These are phyloP conservation scores for Xeromyces bisporus DNA, from an alignment of 495 filamentous ascomycete genomes.

Conservation along the genomic window DNA sequence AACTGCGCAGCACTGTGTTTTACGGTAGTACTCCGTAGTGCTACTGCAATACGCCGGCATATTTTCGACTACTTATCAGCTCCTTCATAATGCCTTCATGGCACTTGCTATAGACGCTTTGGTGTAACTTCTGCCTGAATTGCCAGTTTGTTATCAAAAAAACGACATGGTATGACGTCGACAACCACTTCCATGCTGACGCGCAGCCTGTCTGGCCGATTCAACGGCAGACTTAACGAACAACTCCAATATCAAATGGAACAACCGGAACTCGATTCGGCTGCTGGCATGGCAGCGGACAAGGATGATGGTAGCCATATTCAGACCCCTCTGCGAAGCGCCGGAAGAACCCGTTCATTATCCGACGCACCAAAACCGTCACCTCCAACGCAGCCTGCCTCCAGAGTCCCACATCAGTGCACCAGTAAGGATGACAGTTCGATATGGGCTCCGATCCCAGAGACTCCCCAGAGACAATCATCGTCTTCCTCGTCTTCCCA, in stretches of 20 bases:
- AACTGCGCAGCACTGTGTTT: no score
- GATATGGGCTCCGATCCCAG: constrained; percentile 35
- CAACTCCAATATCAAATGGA: constrained; percentile 18
- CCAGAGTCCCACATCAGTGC: constrained; percentile 14
- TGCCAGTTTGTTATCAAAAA: no score
- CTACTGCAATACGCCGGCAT: no score
- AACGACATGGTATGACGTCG: constrained; percentile 6
- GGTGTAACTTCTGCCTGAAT: no score
- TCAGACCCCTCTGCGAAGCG: constrained; percentile 10
- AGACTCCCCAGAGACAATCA: constrained; percentile 47
- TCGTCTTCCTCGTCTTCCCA: constrained; percentile 52
- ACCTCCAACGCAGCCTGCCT: constrained; percentile 11
- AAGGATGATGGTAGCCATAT: constrained; percentile 4
- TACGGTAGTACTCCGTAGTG: no score
- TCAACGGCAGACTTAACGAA: constrained; percentile 28
- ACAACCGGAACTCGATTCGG: constrained; percentile 5
- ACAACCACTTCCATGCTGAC: constrained; percentile 9
- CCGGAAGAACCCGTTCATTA: constrained; percentile 26
- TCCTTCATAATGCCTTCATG: no score
- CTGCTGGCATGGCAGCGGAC: constrained; percentile 3
- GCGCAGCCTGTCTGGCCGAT: constrained; percentile 12
- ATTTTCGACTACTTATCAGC: no score
- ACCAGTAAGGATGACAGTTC: constrained; percentile 67
- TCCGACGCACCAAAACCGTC: constrained; percentile 27
- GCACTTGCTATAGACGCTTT: no score